Percentiles rank a stretch among this genome's conserved stretches.
These are phyloP conservation scores for Cercospora sp. DNA, from an alignment of 2,329 filamentous ascomycete species.

Conservation along the genomic window DNA sequence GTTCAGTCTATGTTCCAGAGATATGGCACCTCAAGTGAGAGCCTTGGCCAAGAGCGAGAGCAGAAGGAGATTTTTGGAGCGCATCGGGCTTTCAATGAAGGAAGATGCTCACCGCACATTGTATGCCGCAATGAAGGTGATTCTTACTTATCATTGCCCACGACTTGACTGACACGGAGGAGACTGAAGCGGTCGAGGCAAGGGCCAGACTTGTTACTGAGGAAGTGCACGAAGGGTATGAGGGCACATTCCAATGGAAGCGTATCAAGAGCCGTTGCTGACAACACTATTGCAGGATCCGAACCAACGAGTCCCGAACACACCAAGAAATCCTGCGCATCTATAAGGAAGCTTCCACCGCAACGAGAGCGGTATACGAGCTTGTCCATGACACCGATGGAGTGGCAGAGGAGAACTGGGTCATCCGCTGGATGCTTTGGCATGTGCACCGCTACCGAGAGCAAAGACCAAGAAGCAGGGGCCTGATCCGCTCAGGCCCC, in stretches of 20 bases:
- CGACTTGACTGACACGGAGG: background rate
- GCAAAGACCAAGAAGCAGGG: background rate
- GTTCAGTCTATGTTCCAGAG: no score
- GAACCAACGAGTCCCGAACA: background rate
- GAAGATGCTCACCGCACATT: background rate
- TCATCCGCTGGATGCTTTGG: background rate
- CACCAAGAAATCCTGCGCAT: constrained; percentile 5
- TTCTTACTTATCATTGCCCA: background rate
- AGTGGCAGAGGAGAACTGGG: background rate
- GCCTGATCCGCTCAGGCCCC: background rate
- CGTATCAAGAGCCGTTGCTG: background rate
- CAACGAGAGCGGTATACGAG: background rate
- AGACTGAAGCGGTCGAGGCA: background rate
- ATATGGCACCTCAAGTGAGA: background rate
- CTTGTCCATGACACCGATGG: background rate
- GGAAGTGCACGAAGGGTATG: background rate
- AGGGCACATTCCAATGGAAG: background rate
- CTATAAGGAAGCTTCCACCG: background rate
- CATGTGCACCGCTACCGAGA: background rate
- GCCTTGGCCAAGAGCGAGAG: constrained; percentile 5
- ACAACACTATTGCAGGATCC: background rate
- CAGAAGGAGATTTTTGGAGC: constrained; percentile 4
- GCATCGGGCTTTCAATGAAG: background rate
- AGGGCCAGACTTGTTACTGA: background rate
- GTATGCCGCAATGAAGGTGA: background rate